Conservation (phyloP, 2,329 filamentous ascomycete species). For the Aphanoascus verrucosus region DNA sequence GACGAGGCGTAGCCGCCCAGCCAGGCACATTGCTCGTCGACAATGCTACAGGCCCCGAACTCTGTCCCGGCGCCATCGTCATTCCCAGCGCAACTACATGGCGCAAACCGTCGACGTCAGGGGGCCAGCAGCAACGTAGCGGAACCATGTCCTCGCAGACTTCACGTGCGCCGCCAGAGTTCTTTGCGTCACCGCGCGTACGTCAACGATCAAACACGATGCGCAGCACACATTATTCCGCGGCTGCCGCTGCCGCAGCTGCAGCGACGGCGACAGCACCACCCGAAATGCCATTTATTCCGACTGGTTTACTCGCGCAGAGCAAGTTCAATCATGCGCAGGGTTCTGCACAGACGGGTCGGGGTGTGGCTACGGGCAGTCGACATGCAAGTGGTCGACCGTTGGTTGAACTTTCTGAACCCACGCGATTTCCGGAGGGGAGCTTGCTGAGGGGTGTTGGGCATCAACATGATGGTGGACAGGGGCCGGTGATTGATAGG, state of each 20-base stretch:
- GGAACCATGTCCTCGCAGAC: conserved; percentile 10
- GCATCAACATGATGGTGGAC: conserved; percentile 12
- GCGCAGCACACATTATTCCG: conserved; percentile 19
- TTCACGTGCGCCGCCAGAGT: not conserved
- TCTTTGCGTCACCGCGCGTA: conserved; percentile 10
- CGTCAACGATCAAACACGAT: conserved; percentile 29
- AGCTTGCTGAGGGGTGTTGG: conserved; percentile 35
- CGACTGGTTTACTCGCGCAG: conserved; percentile 31
- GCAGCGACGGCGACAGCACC: not conserved
- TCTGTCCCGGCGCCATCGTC: conserved; percentile 24
- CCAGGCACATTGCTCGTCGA: conserved; percentile 32
- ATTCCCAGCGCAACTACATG: conserved; percentile 33
- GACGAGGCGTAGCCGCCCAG: conserved; percentile 34
- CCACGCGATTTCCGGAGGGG: conserved; percentile 37
- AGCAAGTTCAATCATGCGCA: conserved; percentile 15
- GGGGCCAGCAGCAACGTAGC: conserved; percentile 7
- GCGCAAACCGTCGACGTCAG: conserved; percentile 23
- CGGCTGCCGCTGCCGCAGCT: not conserved
- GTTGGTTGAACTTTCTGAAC: conserved; percentile 34
- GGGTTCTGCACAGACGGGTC: conserved; percentile 22
- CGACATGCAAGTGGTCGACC: conserved; percentile 30
- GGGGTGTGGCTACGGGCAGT: conserved; percentile 33
- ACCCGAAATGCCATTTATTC: conserved; percentile 23
- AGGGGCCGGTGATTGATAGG: conserved; percentile 10
- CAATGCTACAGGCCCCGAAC: conserved; percentile 33